Base-by-base conservation (phyloP, 768 basidiomycete species). In the Termitomyces sp. region DNA sequence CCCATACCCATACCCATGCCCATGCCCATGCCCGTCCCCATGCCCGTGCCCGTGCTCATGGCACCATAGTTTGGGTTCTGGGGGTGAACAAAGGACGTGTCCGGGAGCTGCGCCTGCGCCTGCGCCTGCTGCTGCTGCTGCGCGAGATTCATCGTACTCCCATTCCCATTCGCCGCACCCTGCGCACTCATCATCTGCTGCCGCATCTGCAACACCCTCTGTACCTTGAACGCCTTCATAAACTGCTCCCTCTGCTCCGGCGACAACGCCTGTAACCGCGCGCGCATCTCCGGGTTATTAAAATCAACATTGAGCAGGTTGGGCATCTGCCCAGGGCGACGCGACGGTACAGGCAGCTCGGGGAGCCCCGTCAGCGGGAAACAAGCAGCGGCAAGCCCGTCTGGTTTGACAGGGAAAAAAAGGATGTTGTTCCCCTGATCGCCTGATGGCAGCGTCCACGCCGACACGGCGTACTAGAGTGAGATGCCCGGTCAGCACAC, bases 341-440 rank as follows among this genome's bases (percentile, higher is more conserved):
- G 51, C 16, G 52, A 27, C 1, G 67, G 54, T 32, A 68, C 66
- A 6, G 73, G 74, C 37, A 71, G 47, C 37, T 73, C 72, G 0
- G 79, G 77, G 24, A 80, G 65, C 9, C 76, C 77, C 0, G 72
- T 73, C 13, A 62, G 26, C 6, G 70, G 69, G 59, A 80, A 81
- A 50, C 72, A 68, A 2, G 71, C 71, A 12, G 72, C 77, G 0
- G 54, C 63, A 13, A 78, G 64, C 44, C 52, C 50, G 26, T 24
- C 53, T n/a, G 12, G 2, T 2, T 60, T 59, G n/a, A 69, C 29
- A 2, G 74, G 62, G 58, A 81, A 76, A 29, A 79, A 65, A 20
- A 81, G 61, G 5, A 79, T 61, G 26, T 73, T 74, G 42, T 74
- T 71, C 20, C 72, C 59, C 5, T 67, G 66, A 16, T 61, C 61